A percentile compares a stretch with the other conserved stretches of the same genome.
Conservation (phyloP, 495 filamentous ascomycete genomes). For the Hypoxylon cercidicola region DNA sequence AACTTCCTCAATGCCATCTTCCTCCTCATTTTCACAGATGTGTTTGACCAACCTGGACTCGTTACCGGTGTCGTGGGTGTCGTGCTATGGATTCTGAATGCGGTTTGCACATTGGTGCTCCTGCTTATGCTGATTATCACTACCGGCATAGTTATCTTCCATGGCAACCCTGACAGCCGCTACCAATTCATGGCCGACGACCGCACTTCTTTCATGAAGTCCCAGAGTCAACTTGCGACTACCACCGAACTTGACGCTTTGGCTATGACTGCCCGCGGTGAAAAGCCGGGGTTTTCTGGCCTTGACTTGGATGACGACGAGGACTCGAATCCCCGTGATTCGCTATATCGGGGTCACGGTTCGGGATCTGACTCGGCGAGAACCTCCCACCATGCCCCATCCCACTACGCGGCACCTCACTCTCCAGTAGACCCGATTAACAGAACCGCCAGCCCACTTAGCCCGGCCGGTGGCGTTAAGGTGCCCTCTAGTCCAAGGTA, state of each 20-base stretch:
- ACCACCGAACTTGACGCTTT: conserved; percentile 90
- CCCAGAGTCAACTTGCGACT: conserved; percentile 79
- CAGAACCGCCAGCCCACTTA: conserved; percentile 40
- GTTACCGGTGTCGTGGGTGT: conserved; percentile 95
- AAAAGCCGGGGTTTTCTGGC: conserved; percentile 73
- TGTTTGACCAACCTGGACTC: conserved; percentile 85
- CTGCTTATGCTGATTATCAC: conserved; percentile 88
- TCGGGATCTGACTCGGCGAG: conserved; percentile 36
- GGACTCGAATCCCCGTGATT: conserved; percentile 62
- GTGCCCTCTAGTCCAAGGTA: conserved; percentile 44
- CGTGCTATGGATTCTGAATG: conserved; percentile 91
- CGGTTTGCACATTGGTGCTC: conserved; percentile 85
- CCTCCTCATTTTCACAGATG: conserved; percentile 79
- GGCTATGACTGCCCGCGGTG: conserved; percentile 89
- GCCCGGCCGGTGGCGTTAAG: conserved; percentile 48
- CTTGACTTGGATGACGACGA: conserved; percentile 81
- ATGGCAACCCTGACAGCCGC: conserved; percentile 94
- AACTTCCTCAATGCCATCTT: conserved; percentile 94
- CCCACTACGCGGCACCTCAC: conserved; percentile 29
- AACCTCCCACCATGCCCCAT: conserved; percentile 33
- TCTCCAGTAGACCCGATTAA: conserved; percentile 33
- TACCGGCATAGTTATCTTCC: conserved; percentile 81
- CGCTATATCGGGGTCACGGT: conserved; percentile 41
- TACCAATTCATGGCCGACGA: conserved; percentile 98
- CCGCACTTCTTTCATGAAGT: conserved; percentile 98